Evolutionary conservation across 208 protist genomes (phyloP).

Genomic region (Wallacemonas sp.): DNA sequence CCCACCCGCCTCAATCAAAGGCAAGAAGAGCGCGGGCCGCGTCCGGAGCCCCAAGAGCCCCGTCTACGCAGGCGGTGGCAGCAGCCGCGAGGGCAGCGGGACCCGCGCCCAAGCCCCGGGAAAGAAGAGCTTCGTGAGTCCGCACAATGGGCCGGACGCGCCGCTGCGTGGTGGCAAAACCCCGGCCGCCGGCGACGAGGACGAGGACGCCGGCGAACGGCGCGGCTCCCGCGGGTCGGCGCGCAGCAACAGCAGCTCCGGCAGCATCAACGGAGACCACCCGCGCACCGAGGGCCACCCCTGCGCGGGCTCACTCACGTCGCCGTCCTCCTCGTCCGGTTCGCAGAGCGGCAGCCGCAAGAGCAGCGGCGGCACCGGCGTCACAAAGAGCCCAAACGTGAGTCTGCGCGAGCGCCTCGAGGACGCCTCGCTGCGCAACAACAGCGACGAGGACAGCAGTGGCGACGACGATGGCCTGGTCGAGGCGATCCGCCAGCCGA

Average conservation of each 20-base stretch:
- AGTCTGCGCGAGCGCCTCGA: conserved; percentile 10
- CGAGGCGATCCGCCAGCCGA: not conserved
- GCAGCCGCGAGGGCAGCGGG: no score
- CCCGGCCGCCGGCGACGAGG: not conserved
- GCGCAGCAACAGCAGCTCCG: not conserved
- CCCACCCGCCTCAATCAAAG: no score
- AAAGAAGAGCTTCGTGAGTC: no score
- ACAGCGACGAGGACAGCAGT: conserved; percentile 3
- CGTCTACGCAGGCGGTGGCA: no score
- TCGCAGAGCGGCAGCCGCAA: not conserved
- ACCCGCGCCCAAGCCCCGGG: no score
- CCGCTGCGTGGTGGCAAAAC: not conserved
- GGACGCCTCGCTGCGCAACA: conserved; percentile 1
- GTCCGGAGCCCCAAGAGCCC: no score
- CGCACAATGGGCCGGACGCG: no score
- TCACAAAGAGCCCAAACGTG: not conserved
- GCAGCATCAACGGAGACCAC: not conserved
- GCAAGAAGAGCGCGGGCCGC: no score
- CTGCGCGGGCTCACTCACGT: no score
- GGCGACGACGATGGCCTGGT: not conserved
- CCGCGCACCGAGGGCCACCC: not conserved
- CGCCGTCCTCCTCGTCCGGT: not conserved
- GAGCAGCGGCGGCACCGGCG: not conserved
- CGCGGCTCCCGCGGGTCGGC: not conserved
- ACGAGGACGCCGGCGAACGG: not conserved